phyloP scores from a whole-genome alignment of 2,329 filamentous ascomycete species.

The Ceratocystis variospora region DNA sequence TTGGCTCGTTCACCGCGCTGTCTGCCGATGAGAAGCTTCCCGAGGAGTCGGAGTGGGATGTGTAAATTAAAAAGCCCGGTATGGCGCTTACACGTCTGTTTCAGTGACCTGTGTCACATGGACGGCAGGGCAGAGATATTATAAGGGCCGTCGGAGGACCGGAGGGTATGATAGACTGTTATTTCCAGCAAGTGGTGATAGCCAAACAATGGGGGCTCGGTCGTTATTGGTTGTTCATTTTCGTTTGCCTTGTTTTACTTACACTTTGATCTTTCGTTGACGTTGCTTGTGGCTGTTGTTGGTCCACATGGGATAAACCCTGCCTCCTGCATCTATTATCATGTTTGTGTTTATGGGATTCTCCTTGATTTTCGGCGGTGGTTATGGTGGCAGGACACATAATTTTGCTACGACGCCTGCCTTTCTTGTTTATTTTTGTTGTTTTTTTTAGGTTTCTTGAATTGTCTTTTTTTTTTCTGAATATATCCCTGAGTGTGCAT shows the following conservation, averaged over 20 bases:
- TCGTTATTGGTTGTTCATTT: neutral
- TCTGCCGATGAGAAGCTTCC: constrained; percentile 32
- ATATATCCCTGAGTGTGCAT: neutral
- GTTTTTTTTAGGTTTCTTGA: neutral
- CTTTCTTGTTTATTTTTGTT: constrained; percentile 5
- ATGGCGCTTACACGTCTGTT: neutral
- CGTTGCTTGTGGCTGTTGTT: constrained; percentile 1
- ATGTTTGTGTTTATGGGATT: constrained; percentile 10
- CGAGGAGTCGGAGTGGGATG: constrained; percentile 39
- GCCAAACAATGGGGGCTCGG: neutral
- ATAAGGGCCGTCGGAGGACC: neutral
- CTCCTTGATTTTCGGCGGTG: neutral
- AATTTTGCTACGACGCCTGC: neutral
- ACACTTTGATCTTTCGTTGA: constrained; percentile 4
- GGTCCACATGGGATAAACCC: neutral
- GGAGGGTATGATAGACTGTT: constrained; percentile 1
- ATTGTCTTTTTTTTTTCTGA: neutral
- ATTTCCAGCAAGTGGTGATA: constrained; percentile 1
- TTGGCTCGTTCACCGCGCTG: constrained; percentile 39
- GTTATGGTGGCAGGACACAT: neutral
- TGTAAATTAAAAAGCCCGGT: constrained; percentile 26
- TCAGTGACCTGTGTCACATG: neutral
- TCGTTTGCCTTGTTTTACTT: constrained; percentile 6
- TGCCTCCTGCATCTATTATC: constrained; percentile 11
- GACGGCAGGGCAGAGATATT: neutral